Conservation (phyloP, 345 rosid species). For the Mercurialis annua region DNA sequence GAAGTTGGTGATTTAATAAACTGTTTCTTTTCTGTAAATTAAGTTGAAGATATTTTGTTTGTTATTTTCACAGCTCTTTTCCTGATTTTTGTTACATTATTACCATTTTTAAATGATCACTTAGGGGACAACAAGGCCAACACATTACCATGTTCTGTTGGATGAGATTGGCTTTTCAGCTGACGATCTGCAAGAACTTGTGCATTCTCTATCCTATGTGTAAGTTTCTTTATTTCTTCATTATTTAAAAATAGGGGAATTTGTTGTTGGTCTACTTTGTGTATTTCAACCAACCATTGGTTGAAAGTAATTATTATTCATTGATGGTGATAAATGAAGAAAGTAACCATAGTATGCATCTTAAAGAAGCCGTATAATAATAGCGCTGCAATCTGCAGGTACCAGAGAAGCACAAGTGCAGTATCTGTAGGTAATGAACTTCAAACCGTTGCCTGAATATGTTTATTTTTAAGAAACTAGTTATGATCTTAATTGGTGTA, state of each 20-base stretch:
- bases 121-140: constrained; percentile 32
- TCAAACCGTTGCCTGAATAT: not conserved
- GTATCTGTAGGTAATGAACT: constrained; percentile 23
- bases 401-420: constrained; percentile 29
- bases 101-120: not conserved
- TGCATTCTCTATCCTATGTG: constrained; percentile 33
- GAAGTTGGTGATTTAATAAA: too few species aligned
- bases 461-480: too few species aligned
- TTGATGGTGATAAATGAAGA: too few species aligned
- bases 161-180: constrained; percentile 31
- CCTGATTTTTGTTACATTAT: too few species aligned
- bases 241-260: not conserved
- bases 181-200: constrained; percentile 25
- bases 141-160: constrained; percentile 28
- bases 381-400: constrained; percentile 11
- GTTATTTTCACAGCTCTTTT: too few species aligned
- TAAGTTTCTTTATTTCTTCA: not conserved
- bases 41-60: too few species aligned
- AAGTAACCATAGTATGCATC: too few species aligned
- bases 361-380: too few species aligned
- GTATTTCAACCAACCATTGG: not conserved
- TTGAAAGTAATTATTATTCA: too few species aligned
- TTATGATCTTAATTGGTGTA: too few species aligned
- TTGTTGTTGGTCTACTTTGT: too few species aligned
- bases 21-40: too few species aligned